Conservation (phyloP, 2,329 filamentous ascomycete genomes). For the Leptographium galeiforme region DNA sequence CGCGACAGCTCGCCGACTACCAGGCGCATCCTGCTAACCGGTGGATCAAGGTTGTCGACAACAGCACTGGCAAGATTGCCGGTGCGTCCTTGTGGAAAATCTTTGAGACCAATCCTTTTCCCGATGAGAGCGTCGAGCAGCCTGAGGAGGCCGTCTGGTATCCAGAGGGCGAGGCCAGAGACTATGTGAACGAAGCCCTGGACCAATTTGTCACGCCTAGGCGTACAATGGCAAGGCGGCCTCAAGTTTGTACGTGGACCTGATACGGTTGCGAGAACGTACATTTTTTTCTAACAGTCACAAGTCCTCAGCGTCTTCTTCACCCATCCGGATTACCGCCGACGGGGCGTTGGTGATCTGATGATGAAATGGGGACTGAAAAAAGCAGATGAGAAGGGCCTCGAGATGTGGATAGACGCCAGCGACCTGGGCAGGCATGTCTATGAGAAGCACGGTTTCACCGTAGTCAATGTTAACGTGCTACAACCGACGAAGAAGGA, state of each 20-base stretch:
- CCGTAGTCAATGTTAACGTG: background rate
- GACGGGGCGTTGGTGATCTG: background rate
- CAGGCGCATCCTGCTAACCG: background rate
- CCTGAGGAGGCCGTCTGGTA: background rate
- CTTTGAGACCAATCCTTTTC: background rate
- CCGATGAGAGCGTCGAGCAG: background rate
- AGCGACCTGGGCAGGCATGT: background rate
- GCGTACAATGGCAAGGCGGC: background rate
- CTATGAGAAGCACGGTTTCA: conserved; percentile 1
- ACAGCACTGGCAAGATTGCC: background rate
- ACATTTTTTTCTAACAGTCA: background rate
- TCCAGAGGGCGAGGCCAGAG: background rate
- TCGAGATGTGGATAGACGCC: background rate
- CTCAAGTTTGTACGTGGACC: background rate
- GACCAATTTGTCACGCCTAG: background rate
- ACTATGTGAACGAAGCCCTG: background rate
- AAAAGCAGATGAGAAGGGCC: conserved; percentile 1
- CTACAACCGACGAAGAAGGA: background rate
- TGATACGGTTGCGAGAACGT: no score
- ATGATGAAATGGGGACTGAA: background rate
- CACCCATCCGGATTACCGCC: conserved; percentile 1
- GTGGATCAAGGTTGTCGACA: conserved; percentile 1
- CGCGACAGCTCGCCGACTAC: background rate
- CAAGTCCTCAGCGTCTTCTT: conserved; percentile 1
- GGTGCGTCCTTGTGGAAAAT: conserved; percentile 1